Evolutionary conservation across 1,284 basidiomycete genomes (phyloP), one percentile per base, ranked within the genome.

Genomic region (Mycosarcoma mackinlayi): DNA sequence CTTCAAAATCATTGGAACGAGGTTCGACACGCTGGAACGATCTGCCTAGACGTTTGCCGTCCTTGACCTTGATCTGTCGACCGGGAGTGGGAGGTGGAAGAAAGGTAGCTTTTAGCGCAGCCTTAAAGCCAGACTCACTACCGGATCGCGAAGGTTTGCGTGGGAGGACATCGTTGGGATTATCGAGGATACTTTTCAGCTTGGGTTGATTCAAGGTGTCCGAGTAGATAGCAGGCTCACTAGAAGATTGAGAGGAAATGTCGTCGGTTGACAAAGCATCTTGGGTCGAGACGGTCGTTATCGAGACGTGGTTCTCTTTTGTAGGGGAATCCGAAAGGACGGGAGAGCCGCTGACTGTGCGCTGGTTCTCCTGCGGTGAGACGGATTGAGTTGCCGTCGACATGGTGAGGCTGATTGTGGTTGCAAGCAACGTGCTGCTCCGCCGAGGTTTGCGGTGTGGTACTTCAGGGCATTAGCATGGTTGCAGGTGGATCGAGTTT

Each of bases 31-130:
- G 58, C 38, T 65, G 49, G 27, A 78, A 79, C 9, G 60, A 53
- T 53, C 76, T 79, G 40, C 77, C 77, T 9, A 79, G 64, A 7
- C 42, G 57, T 30, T 60, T 60, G 18, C 71, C 76, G 24, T 67
- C 57, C 25, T 61, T 65, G 44, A 63, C 28, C 41, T 73, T 75
- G 62, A 72, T 54, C 35, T 62, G 73, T 19, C 60, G 63, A 18
- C 76, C 76, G 1, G 77, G 55, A 6, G 70, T 61, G 4, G 74
- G 64, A 24, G 62, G 67, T n/a, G 64, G 66, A 10, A 73, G 49
- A 34, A 79, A 79, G 39, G 74, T 71, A 8, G 67, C 55, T 47
- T 77, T 78, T 53, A 78, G 54, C 1, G 73, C 69, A 4, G 64
- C 58, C 31, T 57, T 66, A 39, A 73, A 61, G 13, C 65, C 57